phyloP scores from a whole-genome alignment of 345 rosid species.

The Camelina hispida region DNA sequence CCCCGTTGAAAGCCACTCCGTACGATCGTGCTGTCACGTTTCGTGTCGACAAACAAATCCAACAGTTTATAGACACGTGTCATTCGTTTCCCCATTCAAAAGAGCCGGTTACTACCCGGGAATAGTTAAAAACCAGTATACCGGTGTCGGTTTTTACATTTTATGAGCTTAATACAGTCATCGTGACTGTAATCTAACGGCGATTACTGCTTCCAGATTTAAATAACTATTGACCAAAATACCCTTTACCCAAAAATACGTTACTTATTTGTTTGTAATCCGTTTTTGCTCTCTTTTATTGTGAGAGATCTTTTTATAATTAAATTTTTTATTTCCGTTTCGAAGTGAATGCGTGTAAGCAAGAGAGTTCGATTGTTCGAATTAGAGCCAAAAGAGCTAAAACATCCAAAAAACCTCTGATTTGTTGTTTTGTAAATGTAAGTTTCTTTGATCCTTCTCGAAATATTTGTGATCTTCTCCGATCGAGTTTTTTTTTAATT shows the following conservation, averaged over 20 bases:
- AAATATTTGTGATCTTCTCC: background rate
- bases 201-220: slow-evolving; percentile 34
- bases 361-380: slow-evolving; percentile 30
- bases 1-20: slow-evolving; percentile 43
- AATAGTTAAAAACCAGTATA: slow-evolving; percentile 33
- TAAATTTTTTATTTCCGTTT: background rate
- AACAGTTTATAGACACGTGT: slow-evolving; percentile 29
- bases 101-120: slow-evolving; percentile 34
- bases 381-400: slow-evolving; percentile 17
- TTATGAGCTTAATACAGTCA: slow-evolving; percentile 14
- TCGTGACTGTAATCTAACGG: slow-evolving; percentile 37
- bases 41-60: slow-evolving; percentile 14
- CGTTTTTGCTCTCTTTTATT: slow-evolving; percentile 6
- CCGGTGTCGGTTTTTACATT: background rate
- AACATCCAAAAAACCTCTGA: slow-evolving; percentile 28
- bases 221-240: slow-evolving; percentile 25
- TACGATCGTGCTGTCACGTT: slow-evolving; percentile 47
- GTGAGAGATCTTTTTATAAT: slow-evolving; percentile 20
- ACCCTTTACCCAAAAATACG: slow-evolving; percentile 42
- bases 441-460: slow-evolving; percentile 23
- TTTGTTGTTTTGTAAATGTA: slow-evolving; percentile 29
- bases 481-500: slow-evolving; percentile 17
- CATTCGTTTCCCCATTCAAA: background rate
- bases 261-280: slow-evolving; percentile 36
- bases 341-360: slow-evolving; percentile 44